These are phyloP conservation scores for Phytophthora pisi DNA, from an alignment of 352 stramenopile genomes.

Conservation along the genomic window DNA sequence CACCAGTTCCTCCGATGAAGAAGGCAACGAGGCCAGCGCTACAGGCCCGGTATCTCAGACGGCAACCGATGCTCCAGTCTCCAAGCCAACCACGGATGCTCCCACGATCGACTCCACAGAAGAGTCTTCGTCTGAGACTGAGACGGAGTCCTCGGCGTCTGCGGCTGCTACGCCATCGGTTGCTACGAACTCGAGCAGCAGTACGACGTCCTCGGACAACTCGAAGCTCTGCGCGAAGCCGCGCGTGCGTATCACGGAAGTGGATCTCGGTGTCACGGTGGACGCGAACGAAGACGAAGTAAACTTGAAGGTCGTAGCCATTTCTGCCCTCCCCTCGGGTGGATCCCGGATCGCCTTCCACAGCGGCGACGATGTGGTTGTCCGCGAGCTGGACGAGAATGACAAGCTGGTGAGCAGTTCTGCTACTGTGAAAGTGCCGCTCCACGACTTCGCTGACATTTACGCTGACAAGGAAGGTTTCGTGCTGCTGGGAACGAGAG, in stretches of 20 bases:
- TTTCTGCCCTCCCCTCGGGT: constrained; percentile 6
- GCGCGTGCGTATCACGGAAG: constrained; percentile 13
- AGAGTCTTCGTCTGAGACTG: neutral
- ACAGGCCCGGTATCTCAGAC: neutral
- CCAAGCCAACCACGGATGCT: neutral
- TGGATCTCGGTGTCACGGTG: constrained; percentile 13
- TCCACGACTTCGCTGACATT: constrained; percentile 55
- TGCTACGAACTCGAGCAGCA: constrained; percentile 23
- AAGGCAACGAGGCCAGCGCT: constrained; percentile 4
- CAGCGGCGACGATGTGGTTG: constrained; percentile 12
- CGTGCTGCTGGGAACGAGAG: constrained; percentile 48
- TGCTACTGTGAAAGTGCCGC: constrained; percentile 33
- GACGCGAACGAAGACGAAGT: constrained; percentile 19
- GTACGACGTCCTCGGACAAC: neutral
- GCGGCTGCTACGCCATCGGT: constrained; percentile 1
- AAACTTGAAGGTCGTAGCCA: constrained; percentile 17
- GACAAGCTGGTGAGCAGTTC: constrained; percentile 46
- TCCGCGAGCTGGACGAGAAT: constrained; percentile 7
- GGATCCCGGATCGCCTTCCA: constrained; percentile 18
- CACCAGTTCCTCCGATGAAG: neutral
- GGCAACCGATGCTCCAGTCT: neutral
- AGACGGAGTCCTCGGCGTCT: neutral
- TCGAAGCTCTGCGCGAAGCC: constrained; percentile 16
- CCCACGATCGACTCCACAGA: neutral
- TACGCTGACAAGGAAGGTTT: constrained; percentile 57